Evolutionary conservation across 176 grass and related monocot genomes (phyloP), one percentile per base, ranked within the genome.

Genomic region (Carex kokanica): DNA sequence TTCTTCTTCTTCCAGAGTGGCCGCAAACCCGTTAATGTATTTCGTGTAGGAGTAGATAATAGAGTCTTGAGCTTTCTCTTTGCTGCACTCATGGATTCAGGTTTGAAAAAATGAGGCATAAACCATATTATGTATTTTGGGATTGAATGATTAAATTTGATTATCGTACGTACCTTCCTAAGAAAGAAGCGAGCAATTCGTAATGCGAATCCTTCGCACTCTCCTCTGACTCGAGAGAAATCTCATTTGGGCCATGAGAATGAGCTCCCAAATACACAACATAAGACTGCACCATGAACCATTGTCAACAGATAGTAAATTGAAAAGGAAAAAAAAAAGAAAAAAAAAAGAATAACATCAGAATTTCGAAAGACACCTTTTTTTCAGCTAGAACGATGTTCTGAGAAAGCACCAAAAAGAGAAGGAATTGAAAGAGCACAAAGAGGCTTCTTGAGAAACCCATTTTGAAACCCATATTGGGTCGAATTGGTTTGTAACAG

Each of bases 31-130:
- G 49, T 98, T 98, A 88, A 98, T 98, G 87, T 90, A 84, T 34
- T 73, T 88, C 20, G 92, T 94, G 87, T 94, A 98, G 6, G 95
- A 98, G 89, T 98, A 98, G 79, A 98, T 94, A 71, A 98, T 94
- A 23, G 95, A 87, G 27, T 88, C 87, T 75, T 65, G 69, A 65
- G 95, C 95, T 88, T 79, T 91, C 67, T 85, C 89, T 70, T 88
- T 85, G 68, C 95, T 93, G 86, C 84, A 64, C 15, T 82, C 71
- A 57, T 59, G 16, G 18, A 27, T 32, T 74, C 12, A 38, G 64
- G 9, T 16, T 38, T 58, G 31, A 56, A 52, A 56, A 60, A 25
- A 62, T 49, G 13, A 60, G 16, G 15, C 43, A 27, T 23, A 69
- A 64, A 24, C 2, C 29, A 71, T 10, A 18, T 14, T 13, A 36